Evolutionary conservation across 2,329 filamentous ascomycete species (phyloP), one percentile per base, ranked within the genome.

Genomic region (Trichoderma oligosporum): DNA sequence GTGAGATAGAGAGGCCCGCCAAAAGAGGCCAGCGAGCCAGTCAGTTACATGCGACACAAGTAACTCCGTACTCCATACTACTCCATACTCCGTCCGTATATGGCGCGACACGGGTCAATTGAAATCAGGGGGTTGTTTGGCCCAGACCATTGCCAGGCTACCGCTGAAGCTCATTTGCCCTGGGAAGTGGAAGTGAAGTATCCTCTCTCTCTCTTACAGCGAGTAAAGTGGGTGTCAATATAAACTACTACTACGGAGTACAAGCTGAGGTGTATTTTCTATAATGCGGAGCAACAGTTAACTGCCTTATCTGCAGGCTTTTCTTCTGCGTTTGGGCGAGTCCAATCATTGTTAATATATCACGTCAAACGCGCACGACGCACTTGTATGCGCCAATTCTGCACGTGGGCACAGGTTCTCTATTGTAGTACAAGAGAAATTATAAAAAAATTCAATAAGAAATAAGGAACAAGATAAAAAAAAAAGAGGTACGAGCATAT

Each of bases 61-160:
- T 42, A 45, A 25, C 47, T 51, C 44, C 24, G 31, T 39, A 41
- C 53, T 47, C 41, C 52, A 31, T 35, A 38, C 52, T 55, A 38
- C 52, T 55, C 48, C 52, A 46, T 24, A 20, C 42, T 38, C 51
- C 41, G 35, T 45, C n/a, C n/a, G 16, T 42, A 31, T 42, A 56
- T 44, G 54, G 45, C 54, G 54, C 54, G 54, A 57, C 54, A 57
- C 56, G 48, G 56, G 56, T 58, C 14, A 55, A 36, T 54, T 24
- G 55, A 24, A 48, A 29, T 57, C 55, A 57, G 55, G 55, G 55
- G 55, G 8, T 52, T 33, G 36, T 33, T 42, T 27, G 22, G 31
- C 31, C 38, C 35, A 35, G 45, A 14, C 18, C 27, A 49, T 20
- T 24, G 41, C 46, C 6, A 22, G 22, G 11, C 31, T 16, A 20